These are phyloP conservation scores for Heterobasidion occidentale DNA, from an alignment of 1,284 basidiomycete genomes.

Conservation along the genomic window DNA sequence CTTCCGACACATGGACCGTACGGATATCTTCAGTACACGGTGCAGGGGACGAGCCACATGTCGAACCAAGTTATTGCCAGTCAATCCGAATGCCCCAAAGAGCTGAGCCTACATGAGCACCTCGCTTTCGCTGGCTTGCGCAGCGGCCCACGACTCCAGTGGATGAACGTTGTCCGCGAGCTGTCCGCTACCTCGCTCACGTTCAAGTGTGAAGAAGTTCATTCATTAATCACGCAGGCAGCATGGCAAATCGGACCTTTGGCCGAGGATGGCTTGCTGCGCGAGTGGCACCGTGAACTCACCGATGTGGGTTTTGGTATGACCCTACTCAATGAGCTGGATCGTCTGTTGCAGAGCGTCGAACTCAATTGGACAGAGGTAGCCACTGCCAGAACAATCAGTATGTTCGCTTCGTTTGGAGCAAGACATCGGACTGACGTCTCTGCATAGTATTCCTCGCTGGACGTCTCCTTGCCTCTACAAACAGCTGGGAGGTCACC, in stretches of 20 bases:
- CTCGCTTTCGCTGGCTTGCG: slow-evolving; percentile 34
- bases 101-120: slow-evolving; percentile 28
- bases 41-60: slow-evolving; percentile 28
- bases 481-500: slow-evolving; percentile 6
- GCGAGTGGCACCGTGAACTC: slow-evolving; percentile 17
- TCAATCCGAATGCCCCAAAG: slow-evolving; percentile 21
- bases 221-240: slow-evolving; percentile 31
- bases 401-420: slow-evolving; percentile 8
- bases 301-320: slow-evolving; percentile 22
- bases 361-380: slow-evolving; percentile 33
- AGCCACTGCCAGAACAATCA: slow-evolving; percentile 26
- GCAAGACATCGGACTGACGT: background rate
- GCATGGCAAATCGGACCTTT: slow-evolving; percentile 32
- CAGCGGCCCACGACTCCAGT: slow-evolving; percentile 34
- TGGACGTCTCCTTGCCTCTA: slow-evolving; percentile 26
- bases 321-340: slow-evolving; percentile 25
- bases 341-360: slow-evolving; percentile 14
- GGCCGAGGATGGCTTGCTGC: slow-evolving; percentile 3
- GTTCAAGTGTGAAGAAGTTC: slow-evolving; percentile 29
- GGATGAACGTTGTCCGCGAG: slow-evolving; percentile 40
- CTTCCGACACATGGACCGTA: slow-evolving; percentile 24
- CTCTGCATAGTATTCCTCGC: slow-evolving; percentile 14
- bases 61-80: slow-evolving; percentile 34
- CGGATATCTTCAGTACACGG: slow-evolving; percentile 24
- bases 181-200: slow-evolving; percentile 26